phyloP scores from a whole-genome alignment of 345 rosid genomes.

The Linum lewisii region DNA sequence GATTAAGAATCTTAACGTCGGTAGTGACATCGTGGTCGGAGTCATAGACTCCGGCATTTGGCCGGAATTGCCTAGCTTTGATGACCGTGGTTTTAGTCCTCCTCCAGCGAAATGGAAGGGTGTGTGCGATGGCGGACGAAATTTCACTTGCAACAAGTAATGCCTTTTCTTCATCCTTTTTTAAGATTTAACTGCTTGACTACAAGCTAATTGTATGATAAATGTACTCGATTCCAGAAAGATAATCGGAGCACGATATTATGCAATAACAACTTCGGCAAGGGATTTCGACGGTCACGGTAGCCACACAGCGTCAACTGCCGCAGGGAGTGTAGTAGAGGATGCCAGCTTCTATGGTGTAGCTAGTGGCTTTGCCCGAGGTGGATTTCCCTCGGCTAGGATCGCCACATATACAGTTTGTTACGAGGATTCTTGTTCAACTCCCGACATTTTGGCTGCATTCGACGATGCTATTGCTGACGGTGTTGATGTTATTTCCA shows the following conservation, averaged over 20 bases:
- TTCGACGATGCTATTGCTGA: constrained; percentile 67
- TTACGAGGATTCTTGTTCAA: accelerated
- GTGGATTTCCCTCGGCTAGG: constrained; percentile 50
- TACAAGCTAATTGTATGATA: too few species aligned
- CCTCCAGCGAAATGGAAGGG: constrained; percentile 45
- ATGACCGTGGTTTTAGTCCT: constrained; percentile 37
- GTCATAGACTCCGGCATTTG: constrained; percentile 32
- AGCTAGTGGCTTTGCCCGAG: constrained; percentile 45
- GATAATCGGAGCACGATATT: constrained; percentile 40
- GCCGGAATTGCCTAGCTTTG: constrained; percentile 41
- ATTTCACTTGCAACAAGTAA: constrained; percentile 55
- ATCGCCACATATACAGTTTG: constrained; percentile 42
- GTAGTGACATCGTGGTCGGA: constrained; percentile 31
- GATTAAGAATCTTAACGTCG: neutral
- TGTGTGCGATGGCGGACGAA: constrained; percentile 23
- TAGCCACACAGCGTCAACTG: constrained; percentile 42
- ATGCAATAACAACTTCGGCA: constrained; percentile 1
- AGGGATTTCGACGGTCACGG: constrained; percentile 41
- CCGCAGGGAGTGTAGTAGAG: constrained; percentile 41
- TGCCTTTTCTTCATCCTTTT: neutral
- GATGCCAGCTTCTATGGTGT: constrained; percentile 33
- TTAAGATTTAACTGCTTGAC: neutral
- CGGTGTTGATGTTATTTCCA: constrained; percentile 38
- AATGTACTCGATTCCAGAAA: constrained; percentile 11
- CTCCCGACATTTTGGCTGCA: constrained; percentile 20